A percentile compares a stretch with the other conserved stretches of the same genome.
These are phyloP conservation scores for Cymodocea nodosa DNA, from an alignment of 116 monocot species.

Conservation along the genomic window DNA sequence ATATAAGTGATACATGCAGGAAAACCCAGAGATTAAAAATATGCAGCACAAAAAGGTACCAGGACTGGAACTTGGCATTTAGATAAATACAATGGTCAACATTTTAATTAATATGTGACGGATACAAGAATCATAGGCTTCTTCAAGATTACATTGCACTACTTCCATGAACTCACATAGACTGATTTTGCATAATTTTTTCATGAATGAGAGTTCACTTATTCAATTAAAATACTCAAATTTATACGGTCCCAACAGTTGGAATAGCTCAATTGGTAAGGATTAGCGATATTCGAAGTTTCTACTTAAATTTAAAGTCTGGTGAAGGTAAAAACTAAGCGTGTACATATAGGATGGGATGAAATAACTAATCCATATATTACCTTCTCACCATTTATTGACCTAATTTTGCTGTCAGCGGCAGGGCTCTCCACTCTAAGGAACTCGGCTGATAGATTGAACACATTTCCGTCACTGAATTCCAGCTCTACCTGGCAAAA, in stretches of 20 bases:
- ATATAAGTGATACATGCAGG: too few relatives aligned
- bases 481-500: slow-evolving; percentile 59
- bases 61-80: too few relatives aligned
- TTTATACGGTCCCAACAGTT: not conserved
- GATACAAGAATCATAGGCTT: too few relatives aligned
- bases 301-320: too few relatives aligned
- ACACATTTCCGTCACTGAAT: slow-evolving; percentile 64
- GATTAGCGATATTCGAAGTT: too few relatives aligned
- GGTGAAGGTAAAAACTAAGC: too few relatives aligned
- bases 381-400: slow-evolving; percentile 78
- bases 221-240: not conserved
- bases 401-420: slow-evolving; percentile 83
- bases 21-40: too few relatives aligned
- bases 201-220: slow-evolving; percentile 2
- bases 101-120: too few relatives aligned
- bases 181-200: not conserved
- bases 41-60: too few relatives aligned
- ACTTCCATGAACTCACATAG: not conserved
- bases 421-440: slow-evolving; percentile 88
- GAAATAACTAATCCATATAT: not conserved
- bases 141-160: not conserved
- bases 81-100: too few relatives aligned
- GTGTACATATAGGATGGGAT: too few relatives aligned
- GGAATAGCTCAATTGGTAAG: not conserved
- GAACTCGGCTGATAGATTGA: slow-evolving; percentile 70